Evolutionary conservation across 2,329 filamentous ascomycete genomes (phyloP).

Genomic region (Pseudogymnoascus verrucosus): DNA sequence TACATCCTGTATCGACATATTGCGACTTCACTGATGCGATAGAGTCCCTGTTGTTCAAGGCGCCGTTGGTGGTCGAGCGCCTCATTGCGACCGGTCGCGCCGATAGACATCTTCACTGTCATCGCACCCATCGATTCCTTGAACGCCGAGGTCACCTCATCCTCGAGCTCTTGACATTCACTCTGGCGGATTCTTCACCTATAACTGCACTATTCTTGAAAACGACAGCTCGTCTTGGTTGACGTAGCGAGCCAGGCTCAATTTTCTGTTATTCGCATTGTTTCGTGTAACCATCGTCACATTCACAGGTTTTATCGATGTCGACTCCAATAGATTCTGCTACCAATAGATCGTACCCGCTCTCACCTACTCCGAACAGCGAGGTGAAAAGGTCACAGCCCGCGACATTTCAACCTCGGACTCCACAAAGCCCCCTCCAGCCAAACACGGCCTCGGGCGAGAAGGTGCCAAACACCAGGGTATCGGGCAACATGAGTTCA

Average conservation of each 20-base stretch:
- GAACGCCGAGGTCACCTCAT: not conserved
- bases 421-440: conserved; percentile 51
- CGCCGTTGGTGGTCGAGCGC: conserved; percentile 7
- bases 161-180: not conserved
- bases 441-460: conserved; percentile 5
- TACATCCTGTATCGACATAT: not conserved
- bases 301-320: conserved; percentile 9
- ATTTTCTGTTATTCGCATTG: not conserved
- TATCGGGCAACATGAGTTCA: conserved; percentile 3
- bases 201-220: not conserved
- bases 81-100: conserved; percentile 7
- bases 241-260: conserved; percentile 3
- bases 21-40: conserved; percentile 7
- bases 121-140: conserved; percentile 3
- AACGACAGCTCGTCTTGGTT: not conserved
- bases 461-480: not conserved
- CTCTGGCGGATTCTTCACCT: not conserved
- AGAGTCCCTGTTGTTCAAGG: not conserved
- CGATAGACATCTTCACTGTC: conserved; percentile 1
- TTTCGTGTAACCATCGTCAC: conserved; percentile 7
- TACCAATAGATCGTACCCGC: conserved; percentile 5
- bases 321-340: conserved; percentile 4
- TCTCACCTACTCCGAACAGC: conserved; percentile 7
- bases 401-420: conserved; percentile 60
- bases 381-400: conserved; percentile 7